phyloP scores from a whole-genome alignment of 2,329 filamentous ascomycete genomes.

The Arthrobotrys pseudoclavata region DNA sequence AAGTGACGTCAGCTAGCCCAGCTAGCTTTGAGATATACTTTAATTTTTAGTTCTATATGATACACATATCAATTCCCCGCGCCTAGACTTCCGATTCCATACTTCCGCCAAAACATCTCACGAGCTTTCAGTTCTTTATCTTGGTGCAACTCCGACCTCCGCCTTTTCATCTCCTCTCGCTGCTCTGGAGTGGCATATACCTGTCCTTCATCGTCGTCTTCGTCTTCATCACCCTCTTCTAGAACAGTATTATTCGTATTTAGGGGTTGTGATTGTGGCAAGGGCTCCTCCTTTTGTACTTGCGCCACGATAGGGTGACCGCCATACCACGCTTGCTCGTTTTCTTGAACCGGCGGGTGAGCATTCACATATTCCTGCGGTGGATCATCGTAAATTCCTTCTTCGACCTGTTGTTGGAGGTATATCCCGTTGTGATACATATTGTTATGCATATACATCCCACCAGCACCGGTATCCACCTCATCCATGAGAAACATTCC shows the following conservation, averaged over 20 bases:
- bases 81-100: constrained; percentile 31
- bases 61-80: constrained; percentile 13
- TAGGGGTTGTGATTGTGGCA: background rate
- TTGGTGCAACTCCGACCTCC: constrained; percentile 41
- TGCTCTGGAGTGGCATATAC: constrained; percentile 52
- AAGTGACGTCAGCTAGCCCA: constrained; percentile 1
- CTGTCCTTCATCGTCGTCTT: constrained; percentile 52
- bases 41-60: constrained; percentile 1
- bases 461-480: constrained; percentile 24
- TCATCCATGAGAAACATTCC: constrained; percentile 49
- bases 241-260: background rate
- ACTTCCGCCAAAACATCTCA: constrained; percentile 41
- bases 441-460: constrained; percentile 26
- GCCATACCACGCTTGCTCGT: background rate
- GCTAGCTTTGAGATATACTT: constrained; percentile 2
- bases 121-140: constrained; percentile 45
- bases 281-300: background rate
- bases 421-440: background rate
- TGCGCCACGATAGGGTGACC: background rate
- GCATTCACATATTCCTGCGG: constrained; percentile 51
- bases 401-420: constrained; percentile 14
- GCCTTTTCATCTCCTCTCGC: constrained; percentile 41
- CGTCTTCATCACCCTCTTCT: constrained; percentile 11
- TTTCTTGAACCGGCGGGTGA: constrained; percentile 43
- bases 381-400: constrained; percentile 55